Conservation (phyloP, 148 eudicot species). For the Polygonum maritimum region DNA sequence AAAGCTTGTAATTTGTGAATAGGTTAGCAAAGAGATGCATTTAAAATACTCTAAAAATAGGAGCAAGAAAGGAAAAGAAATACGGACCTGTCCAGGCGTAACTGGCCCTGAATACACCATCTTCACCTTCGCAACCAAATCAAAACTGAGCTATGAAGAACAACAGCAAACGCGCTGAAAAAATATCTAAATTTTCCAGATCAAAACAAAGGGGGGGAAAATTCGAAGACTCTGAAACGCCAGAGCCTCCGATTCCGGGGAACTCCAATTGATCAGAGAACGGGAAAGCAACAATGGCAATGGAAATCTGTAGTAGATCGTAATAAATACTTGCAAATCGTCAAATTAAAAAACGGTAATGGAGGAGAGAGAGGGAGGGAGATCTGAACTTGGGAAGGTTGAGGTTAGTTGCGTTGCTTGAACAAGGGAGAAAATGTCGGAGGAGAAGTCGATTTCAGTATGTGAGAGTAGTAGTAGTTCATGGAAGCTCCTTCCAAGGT, state of each 20-base stretch:
- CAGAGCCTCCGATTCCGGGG: not conserved
- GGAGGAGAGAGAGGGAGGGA: not conserved
- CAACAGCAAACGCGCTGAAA: no score
- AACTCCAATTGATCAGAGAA: not conserved
- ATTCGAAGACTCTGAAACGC: not conserved
- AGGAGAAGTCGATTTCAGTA: not conserved
- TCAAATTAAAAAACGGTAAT: not conserved
- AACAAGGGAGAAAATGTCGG: not conserved
- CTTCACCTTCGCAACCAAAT: not conserved
- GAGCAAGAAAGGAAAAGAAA: not conserved
- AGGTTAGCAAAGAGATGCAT: no score
- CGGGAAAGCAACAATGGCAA: no score
- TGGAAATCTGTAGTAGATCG: no score
- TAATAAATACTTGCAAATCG: no score
- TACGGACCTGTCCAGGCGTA: not conserved
- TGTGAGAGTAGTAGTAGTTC: no score
- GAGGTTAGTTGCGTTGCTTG: not conserved
- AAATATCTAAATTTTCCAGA: no score
- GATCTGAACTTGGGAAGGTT: not conserved
- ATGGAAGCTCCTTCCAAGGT: no score
- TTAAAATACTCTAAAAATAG: no score
- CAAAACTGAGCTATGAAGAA: not conserved
- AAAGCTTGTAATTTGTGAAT: not conserved
- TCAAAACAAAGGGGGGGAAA: not conserved
- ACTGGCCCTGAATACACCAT: conserved; percentile 1